These are phyloP conservation scores for Helicostylum pulchrum DNA, from an alignment of 192 early-diverging fungal genomes.

Conservation along the genomic window DNA sequence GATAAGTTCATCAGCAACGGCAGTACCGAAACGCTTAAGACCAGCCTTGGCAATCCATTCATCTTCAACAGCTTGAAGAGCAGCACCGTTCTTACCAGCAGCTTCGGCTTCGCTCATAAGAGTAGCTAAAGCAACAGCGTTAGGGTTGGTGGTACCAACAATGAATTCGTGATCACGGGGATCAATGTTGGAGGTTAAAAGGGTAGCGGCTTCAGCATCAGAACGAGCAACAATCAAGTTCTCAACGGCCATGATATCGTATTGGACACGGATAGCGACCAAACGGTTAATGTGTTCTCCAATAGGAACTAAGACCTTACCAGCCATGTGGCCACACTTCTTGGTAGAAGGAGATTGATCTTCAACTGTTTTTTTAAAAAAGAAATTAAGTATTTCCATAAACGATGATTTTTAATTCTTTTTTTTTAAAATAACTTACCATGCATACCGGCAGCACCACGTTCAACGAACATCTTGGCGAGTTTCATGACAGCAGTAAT, in stretches of 20 bases:
- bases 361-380: conserved; percentile 50
- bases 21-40: conserved; percentile 81
- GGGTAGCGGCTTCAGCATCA: conserved; percentile 95
- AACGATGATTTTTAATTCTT: background rate
- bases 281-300: conserved; percentile 98
- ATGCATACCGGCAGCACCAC: conserved; percentile 95
- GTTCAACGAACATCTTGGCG: conserved; percentile 97
- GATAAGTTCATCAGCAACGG: conserved; percentile 75
- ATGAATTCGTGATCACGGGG: conserved; percentile 95
- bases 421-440: conserved; percentile 24
- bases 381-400: background rate
- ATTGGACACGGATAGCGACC: conserved; percentile 93
- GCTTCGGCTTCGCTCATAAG: conserved; percentile 80
- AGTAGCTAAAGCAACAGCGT: conserved; percentile 61
- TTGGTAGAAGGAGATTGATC: conserved; percentile 96
- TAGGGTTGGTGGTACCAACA: conserved; percentile 85
- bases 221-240: conserved; percentile 93
- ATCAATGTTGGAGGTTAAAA: conserved; percentile 97
- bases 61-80: conserved; percentile 82
- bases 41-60: conserved; percentile 81
- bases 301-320: conserved; percentile 96
- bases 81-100: conserved; percentile 70
- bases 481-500: conserved; percentile 98
- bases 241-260: conserved; percentile 98
- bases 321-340: conserved; percentile 99